Evolutionary conservation across 129 eudicot genomes (phyloP).

Genomic region (Ambrosia trifida): DNA sequence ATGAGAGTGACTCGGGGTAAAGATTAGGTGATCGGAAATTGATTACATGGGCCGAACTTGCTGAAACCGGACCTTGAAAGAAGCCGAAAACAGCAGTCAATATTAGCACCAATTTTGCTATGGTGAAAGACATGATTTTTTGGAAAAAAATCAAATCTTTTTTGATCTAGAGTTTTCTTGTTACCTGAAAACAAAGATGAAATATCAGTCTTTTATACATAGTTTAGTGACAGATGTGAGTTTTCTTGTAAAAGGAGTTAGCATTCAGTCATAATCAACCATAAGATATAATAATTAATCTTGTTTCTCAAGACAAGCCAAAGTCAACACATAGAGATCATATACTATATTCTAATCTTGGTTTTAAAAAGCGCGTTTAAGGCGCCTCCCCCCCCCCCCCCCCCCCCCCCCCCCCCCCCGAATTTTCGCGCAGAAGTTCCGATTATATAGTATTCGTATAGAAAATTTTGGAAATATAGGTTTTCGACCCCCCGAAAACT

Average conservation of each 20-base stretch:
- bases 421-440: too few species aligned
- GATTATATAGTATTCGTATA: too few species aligned
- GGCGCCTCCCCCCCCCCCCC: too few species aligned
- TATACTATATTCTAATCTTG: too few species aligned
- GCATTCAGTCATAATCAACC: constrained; percentile 4
- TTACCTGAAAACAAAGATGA: constrained; percentile 28
- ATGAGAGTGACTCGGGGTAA: constrained; percentile 73
- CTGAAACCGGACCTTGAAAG: constrained; percentile 16
- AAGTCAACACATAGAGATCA: neutral
- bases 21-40: constrained; percentile 65
- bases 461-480: too few species aligned
- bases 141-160: neutral
- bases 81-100: constrained; percentile 24
- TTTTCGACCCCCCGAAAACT: too few species aligned
- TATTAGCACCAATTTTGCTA: constrained; percentile 29
- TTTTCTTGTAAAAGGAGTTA: constrained; percentile 30
- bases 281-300: neutral
- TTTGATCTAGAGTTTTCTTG: neutral
- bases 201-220: constrained; percentile 9
- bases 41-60: constrained; percentile 61
- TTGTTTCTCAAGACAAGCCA: constrained; percentile 21
- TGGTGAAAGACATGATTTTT: constrained; percentile 33
- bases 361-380: too few species aligned
- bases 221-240: neutral
- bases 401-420: too few species aligned